Base-by-base conservation (phyloP, 805 yeast species). In the Yamadazyma sp. region DNA sequence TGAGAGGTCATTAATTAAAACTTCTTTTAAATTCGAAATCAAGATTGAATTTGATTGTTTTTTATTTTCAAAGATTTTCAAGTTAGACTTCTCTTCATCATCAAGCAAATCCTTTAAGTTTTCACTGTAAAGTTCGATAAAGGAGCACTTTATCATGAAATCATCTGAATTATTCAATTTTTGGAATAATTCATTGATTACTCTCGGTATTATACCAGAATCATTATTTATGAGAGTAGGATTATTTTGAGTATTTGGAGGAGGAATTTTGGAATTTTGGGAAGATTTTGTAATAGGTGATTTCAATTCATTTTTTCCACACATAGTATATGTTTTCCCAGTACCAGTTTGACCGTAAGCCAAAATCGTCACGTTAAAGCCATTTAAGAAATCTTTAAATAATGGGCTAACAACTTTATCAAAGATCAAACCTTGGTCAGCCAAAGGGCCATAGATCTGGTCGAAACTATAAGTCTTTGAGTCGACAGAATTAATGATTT, bases 281-380 rank as follows among this genome's bases (percentile, higher is more conserved):
- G n/a, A n/a, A n/a, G n/a, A n/a, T 13, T 30, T 29, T 12, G 30
- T 30, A n/a, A 9, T 14, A 8, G 5, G 17, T 22, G 16, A 49
- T 9, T 33, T 36, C 16, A 11, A 5, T 24, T 36, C 33, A 20
- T 48, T 35, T 24, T 69, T 70, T 7, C 82, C 81, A 53, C 75
- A 77, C 93, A 76, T 76, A 1, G 82, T 75, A 52, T 78, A 79
- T 0, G 96, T 86, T 50, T 86, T 87, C 17, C 95, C 95, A 0
- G 95, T 84, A 1, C 95, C 93, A 0, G 95, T 87, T 71, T 86
- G 94, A 15, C 82, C 82, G 50, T 76, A 76, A 0, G 93, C 95
- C 45, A 87, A 69, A 19, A 86, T 72, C 0, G 95, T 83, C 45
- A 88, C 86, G 53, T 86, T 86, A 44, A 57, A 69, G 11, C 82